These are phyloP conservation scores for Alternaria longipes DNA, from an alignment of 2,329 filamentous ascomycete genomes.

Conservation along the genomic window DNA sequence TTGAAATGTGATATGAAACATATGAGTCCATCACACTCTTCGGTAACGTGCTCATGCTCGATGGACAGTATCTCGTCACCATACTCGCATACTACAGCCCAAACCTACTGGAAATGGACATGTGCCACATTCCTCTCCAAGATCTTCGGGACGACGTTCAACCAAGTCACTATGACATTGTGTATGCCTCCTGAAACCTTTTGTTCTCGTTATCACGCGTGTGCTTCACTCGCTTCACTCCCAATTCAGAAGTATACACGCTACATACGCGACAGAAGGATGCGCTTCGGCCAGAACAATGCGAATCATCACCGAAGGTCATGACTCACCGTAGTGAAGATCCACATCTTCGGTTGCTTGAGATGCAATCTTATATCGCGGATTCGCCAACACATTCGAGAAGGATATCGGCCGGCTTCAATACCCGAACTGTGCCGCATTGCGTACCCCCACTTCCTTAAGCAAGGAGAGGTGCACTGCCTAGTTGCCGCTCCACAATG, in stretches of 20 bases:
- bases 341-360: background rate
- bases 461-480: conserved; percentile 9
- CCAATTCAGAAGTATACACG: background rate
- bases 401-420: conserved; percentile 1
- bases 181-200: background rate
- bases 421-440: conserved; percentile 9
- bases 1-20: background rate
- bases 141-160: background rate
- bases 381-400: background rate
- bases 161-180: background rate
- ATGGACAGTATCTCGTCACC: background rate
- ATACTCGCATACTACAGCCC: background rate
- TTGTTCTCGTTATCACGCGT: background rate
- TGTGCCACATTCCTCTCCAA: background rate
- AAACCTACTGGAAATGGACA: background rate
- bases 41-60: background rate
- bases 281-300: background rate
- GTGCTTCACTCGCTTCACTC: background rate
- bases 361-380: background rate
- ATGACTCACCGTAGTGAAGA: background rate
- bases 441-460: conserved; percentile 1
- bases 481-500: background rate
- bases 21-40: background rate
- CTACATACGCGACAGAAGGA: conserved; percentile 1
- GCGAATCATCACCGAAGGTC: background rate